Conservation (phyloP, 129 eudicot genomes). For the Smallanthus sonchifolius region DNA sequence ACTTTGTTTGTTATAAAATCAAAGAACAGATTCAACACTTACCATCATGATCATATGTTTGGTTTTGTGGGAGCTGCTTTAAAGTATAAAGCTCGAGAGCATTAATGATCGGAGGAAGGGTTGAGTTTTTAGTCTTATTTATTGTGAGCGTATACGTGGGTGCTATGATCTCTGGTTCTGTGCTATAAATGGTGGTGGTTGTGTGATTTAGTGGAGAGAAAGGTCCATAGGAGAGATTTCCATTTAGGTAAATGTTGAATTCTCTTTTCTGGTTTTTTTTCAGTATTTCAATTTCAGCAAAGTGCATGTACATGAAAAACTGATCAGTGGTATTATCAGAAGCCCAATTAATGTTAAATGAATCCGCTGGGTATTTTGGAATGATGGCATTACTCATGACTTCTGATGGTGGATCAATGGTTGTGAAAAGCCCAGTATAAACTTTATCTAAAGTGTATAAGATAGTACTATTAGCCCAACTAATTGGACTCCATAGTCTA, state of each 20-base stretch:
- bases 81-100: constrained; percentile 43
- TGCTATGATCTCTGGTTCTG: neutral
- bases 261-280: constrained; percentile 20
- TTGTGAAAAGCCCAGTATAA: neutral
- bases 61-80: constrained; percentile 12
- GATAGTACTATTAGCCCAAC: neutral
- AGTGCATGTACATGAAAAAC: constrained; percentile 25
- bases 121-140: constrained; percentile 32
- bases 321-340: constrained; percentile 6
- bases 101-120: constrained; percentile 46
- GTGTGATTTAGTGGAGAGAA: constrained; percentile 22
- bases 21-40: constrained; percentile 14
- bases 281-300: constrained; percentile 28
- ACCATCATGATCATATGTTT: constrained; percentile 45
- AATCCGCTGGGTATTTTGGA: neutral
- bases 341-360: constrained; percentile 1
- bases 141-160: constrained; percentile 22
- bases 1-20: neutral
- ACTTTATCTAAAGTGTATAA: neutral
- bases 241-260: constrained; percentile 39
- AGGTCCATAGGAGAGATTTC: neutral
- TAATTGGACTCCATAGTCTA: constrained; percentile 32
- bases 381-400: constrained; percentile 29
- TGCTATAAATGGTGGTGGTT: constrained; percentile 6
- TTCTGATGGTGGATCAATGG: constrained; percentile 18